Conservation (phyloP, 106 monocot species). For the Dendrobium catenatum region DNA sequence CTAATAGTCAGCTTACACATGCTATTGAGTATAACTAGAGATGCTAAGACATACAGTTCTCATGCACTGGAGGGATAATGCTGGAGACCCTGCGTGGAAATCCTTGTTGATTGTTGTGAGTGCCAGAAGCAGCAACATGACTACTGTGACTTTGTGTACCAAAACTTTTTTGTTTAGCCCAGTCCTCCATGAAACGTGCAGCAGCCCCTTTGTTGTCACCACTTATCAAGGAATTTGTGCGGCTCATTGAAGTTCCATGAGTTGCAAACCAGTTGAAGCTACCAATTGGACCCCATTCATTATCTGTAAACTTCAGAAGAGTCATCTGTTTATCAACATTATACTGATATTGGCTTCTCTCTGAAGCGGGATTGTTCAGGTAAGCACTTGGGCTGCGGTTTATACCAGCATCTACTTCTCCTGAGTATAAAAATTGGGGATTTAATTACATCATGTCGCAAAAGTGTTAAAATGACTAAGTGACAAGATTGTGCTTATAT, state of each 20-base stretch:
- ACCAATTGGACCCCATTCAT: constrained; percentile 71
- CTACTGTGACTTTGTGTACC: constrained; percentile 11
- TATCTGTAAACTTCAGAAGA: constrained; percentile 81
- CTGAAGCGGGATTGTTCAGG: constrained; percentile 70
- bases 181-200: constrained; percentile 93
- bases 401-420: constrained; percentile 85
- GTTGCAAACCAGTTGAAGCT: constrained; percentile 97
- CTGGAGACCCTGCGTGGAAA: constrained; percentile 50
- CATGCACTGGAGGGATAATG: constrained; percentile 41
- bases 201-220: constrained; percentile 98
- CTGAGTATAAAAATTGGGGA: constrained; percentile 29
- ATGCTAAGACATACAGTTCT: constrained; percentile 35
- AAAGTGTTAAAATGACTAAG: background rate
- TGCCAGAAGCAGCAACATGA: constrained; percentile 14
- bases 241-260: constrained; percentile 95
- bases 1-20: background rate
- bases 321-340: constrained; percentile 90
- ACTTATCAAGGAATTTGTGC: constrained; percentile 76
- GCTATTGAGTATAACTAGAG: background rate
- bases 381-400: constrained; percentile 94
- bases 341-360: constrained; percentile 50
- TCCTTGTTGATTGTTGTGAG: constrained; percentile 5
- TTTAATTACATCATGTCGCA: background rate
- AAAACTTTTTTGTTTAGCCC: constrained; percentile 50
- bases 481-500: background rate